Evolutionary conservation across 345 rosid species (phyloP).

Genomic region (Balakata baccata): DNA sequence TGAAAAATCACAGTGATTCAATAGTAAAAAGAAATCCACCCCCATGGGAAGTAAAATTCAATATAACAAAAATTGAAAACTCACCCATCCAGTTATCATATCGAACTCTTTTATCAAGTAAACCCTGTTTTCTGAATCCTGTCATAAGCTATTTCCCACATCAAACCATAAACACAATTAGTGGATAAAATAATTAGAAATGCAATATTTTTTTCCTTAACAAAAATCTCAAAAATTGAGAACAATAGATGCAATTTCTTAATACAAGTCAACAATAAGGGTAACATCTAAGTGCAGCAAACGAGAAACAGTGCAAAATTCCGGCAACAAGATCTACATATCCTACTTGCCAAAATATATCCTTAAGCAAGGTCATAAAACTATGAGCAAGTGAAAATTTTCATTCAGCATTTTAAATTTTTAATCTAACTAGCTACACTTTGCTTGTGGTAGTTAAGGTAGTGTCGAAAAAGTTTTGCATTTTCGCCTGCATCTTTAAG

Average conservation of each 20-base stretch:
- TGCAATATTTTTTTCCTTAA: background rate
- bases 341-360: background rate
- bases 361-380: background rate
- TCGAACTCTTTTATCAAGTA: slow-evolving; percentile 33
- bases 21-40: background rate
- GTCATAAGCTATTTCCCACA: slow-evolving; percentile 25
- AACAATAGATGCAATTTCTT: too few relatives aligned
- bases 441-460: background rate
- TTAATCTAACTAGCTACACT: background rate
- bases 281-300: too few relatives aligned
- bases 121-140: slow-evolving; percentile 32
- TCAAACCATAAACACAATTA: slow-evolving; percentile 10
- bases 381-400: background rate
- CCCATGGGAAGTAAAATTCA: background rate
- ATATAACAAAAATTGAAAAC: background rate
- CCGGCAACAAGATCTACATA: too few relatives aligned
- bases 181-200: background rate
- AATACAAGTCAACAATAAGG: too few relatives aligned
- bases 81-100: slow-evolving; percentile 30
- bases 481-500: background rate
- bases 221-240: background rate
- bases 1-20: background rate
- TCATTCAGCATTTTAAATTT: background rate
- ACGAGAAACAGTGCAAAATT: too few relatives aligned
- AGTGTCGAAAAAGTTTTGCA: background rate